Evolutionary conservation across 805 yeast genomes (phyloP).

Genomic region (Pichia californica): DNA sequence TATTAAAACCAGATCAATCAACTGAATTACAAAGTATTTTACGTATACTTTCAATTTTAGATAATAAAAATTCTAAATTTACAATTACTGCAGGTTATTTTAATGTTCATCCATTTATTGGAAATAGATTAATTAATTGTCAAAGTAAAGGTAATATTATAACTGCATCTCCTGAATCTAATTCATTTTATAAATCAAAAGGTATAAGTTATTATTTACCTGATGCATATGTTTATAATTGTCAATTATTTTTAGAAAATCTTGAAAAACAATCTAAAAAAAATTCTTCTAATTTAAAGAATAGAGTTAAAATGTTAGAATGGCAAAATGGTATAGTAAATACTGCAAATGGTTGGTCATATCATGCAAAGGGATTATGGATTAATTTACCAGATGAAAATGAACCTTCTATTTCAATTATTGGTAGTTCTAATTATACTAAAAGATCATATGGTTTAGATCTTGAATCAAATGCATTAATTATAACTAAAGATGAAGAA

Average conservation of each 20-base stretch:
- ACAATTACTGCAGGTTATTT: slow-evolving; percentile 95
- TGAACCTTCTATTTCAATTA: slow-evolving; percentile 65
- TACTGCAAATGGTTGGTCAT: slow-evolving; percentile 86
- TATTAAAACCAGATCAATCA: slow-evolving; percentile 59
- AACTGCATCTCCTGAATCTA: slow-evolving; percentile 91
- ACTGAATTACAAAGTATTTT: slow-evolving; percentile 76
- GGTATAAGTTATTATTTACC: slow-evolving; percentile 83
- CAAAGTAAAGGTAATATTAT: slow-evolving; percentile 63
- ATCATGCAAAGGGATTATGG: slow-evolving; percentile 98
- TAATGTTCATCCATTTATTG: slow-evolving; percentile 77
- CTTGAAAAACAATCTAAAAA: slow-evolving; percentile 27
- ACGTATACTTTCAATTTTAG: slow-evolving; percentile 50
- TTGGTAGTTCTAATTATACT: slow-evolving; percentile 94
- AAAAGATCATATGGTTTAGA: slow-evolving; percentile 83
- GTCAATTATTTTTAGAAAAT: slow-evolving; percentile 57
- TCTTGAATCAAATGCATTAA: slow-evolving; percentile 78
- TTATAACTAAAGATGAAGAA: slow-evolving; percentile 60
- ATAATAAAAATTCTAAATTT: slow-evolving; percentile 58
- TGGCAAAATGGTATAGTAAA: slow-evolving; percentile 88
- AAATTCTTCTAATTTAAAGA: slow-evolving; percentile 8
- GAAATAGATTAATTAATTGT: slow-evolving; percentile 48
- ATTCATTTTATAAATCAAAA: slow-evolving; percentile 80
- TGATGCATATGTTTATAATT: slow-evolving; percentile 74
- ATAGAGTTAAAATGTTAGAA: slow-evolving; percentile 56
- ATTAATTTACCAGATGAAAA: slow-evolving; percentile 49